phyloP scores from a whole-genome alignment of 2,329 filamentous ascomycete genomes.

The Phialocephala subalpina region DNA sequence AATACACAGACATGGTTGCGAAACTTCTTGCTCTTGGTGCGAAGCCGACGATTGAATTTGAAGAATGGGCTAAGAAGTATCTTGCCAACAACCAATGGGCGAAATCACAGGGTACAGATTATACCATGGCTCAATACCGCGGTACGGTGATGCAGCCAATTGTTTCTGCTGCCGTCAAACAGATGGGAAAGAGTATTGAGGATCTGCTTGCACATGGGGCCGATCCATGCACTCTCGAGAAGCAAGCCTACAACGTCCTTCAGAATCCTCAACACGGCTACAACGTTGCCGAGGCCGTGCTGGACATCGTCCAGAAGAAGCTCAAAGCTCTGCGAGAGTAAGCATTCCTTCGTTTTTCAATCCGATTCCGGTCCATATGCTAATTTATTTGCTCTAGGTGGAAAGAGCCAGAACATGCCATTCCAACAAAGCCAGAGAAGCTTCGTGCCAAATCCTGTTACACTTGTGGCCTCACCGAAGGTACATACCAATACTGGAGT shows the following conservation, averaged over 20 bases:
- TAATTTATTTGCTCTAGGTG: slow-evolving; percentile 15
- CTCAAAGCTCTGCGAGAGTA: slow-evolving; percentile 54
- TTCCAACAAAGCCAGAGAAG: slow-evolving; percentile 34
- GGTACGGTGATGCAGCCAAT: slow-evolving; percentile 68
- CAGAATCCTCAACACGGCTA: slow-evolving; percentile 40
- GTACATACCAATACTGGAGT: slow-evolving; percentile 63
- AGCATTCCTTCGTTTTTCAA: slow-evolving; percentile 5
- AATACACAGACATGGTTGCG: slow-evolving; percentile 60
- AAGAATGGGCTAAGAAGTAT: slow-evolving; percentile 67
- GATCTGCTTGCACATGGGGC: slow-evolving; percentile 70
- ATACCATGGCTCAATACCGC: slow-evolving; percentile 58
- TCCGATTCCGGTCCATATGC: not conserved
- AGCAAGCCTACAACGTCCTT: slow-evolving; percentile 47
- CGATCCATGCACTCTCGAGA: slow-evolving; percentile 68
- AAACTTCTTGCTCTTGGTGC: slow-evolving; percentile 72
- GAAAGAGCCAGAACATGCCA: slow-evolving; percentile 28
- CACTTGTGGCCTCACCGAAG: slow-evolving; percentile 56
- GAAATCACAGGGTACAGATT: slow-evolving; percentile 51
- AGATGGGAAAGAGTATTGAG: slow-evolving; percentile 54
- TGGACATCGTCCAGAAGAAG: slow-evolving; percentile 67
- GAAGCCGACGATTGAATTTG: slow-evolving; percentile 65
- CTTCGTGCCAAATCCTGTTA: slow-evolving; percentile 56
- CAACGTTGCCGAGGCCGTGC: slow-evolving; percentile 54
- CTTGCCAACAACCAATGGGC: slow-evolving; percentile 50
- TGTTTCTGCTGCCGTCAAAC: slow-evolving; percentile 62